Base-by-base conservation (phyloP, 2,329 filamentous ascomycete genomes). In the Xylariaceae sp. region DNA sequence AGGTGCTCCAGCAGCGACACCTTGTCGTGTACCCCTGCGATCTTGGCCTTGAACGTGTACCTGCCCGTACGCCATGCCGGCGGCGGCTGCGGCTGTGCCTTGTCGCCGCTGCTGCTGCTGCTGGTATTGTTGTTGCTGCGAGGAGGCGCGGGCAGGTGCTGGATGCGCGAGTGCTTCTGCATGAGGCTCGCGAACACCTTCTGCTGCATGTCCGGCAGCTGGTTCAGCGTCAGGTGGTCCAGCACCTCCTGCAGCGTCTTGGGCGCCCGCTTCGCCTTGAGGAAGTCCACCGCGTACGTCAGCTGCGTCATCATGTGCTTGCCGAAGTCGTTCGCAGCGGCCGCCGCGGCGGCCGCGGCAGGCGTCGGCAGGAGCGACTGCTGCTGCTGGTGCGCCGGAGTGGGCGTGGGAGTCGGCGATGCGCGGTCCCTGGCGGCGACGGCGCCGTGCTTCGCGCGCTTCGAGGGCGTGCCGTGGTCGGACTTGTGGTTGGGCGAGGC, bases 271-370 rank as follows among this genome's bases (percentile, higher is more conserved):
- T 80, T 80, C 44, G 76, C 76, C 62, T 81, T 81, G 39, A 94
- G 76, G 56, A 87, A 85, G 42, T 89, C 78, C 55, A 94, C 80
- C 14, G 87, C 86, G 61, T 88, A 94, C 37, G 83, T 76, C 55
- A 95, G 80, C 58, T 94, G 85, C 10, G 88, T 93, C 66, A 87
- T 80, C 57, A 92, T 78, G 58, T 90, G 82, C 39, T 72, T 72
- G 46, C 88, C 87, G 33, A 80, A 84, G 53, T 80, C 82, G 12
- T 78, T 85, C 51, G 81, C 78, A 10, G 70, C 65, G 29, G 68
- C 67, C 12, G 53, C 44, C 19, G 60, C 60, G 5, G 57, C 58
- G 25, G 60, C 56, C 44, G 53, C 49, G 1, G 53, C 51, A 14
- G 55, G 52, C 6, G 44, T 53, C n/a, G n/a, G n/a, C n/a, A n/a